Evolutionary conservation across 352 stramenopile genomes (phyloP), one percentile per base, ranked within the genome.

Genomic region (Chrysophaeum taylorii): DNA sequence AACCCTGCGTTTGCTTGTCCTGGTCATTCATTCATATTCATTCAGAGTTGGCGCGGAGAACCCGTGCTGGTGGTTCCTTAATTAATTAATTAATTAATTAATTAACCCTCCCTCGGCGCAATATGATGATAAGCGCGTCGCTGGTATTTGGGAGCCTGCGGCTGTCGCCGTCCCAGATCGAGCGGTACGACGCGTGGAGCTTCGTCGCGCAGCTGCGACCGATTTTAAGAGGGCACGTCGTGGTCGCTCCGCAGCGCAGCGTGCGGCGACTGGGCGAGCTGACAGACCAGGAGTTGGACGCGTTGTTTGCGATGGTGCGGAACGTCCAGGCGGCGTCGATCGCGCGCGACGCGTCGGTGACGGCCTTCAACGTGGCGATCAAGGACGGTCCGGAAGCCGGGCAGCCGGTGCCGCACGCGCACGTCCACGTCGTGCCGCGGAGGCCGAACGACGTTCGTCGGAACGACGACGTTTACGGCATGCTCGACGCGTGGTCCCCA

Each of bases 381-480:
- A 84, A 93, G 82, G 87, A 92, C 64, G 87, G 87, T 36, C 75
- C 75, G n/a, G 80, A 82, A 9, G 85, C 87, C 9, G 87, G 85
- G 0, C 85, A 91, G 70, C 90, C 85, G 0, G 81, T 93, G 29
- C 73, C 79, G 7, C 85, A 93, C 72, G 81, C 89, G 18, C 84
- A 90, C 62, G 84, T 91, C 36, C 85, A 90, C 75, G 76, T 91
- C 12, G 78, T 92, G 48, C 84, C 86, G 7, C 79, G 84, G 37
- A 67, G 70, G 14, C 41, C 35, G 0, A 78, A 77, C 29, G 91
- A 97, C 78, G 94, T 96, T 48, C 69, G 81, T 68, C 61, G 72
- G 21, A 96, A 96, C 75, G 91, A 97, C 75, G 84, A 94, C 66
- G 79, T 97, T 31, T 97, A 96, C 77, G 84, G 91, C 31, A 78